Percentiles rank a stretch among this genome's conserved stretches.
These are phyloP conservation scores for Hysterangium stoloniferum DNA, from an alignment of 768 basidiomycete genomes.

Conservation along the genomic window DNA sequence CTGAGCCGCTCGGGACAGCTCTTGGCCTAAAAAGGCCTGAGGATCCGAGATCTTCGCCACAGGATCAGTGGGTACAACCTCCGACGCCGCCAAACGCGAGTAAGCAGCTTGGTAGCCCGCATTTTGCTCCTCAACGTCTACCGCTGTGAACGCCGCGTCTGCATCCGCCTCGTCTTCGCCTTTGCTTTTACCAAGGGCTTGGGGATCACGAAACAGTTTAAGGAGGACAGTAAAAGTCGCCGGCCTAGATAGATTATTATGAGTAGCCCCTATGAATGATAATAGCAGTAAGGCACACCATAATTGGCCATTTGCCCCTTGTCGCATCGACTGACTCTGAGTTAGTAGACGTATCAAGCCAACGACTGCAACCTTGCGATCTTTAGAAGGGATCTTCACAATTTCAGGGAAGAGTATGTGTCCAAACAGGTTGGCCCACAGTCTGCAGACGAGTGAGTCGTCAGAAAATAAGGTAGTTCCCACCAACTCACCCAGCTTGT, in stretches of 20 bases:
- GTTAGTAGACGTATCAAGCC: slow-evolving; percentile 77
- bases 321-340: slow-evolving; percentile 61
- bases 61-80: slow-evolving; percentile 33
- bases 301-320: slow-evolving; percentile 47
- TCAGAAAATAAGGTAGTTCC: background rate
- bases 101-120: slow-evolving; percentile 94
- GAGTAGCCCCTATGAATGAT: background rate
- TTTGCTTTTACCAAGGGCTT: slow-evolving; percentile 41
- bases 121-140: slow-evolving; percentile 86
- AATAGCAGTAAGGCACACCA: slow-evolving; percentile 42
- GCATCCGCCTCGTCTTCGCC: slow-evolving; percentile 34
- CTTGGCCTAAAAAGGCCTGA: background rate
- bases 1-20: background rate
- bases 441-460: slow-evolving; percentile 28
- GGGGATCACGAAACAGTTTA: slow-evolving; percentile 71
- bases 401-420: slow-evolving; percentile 77
- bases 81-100: slow-evolving; percentile 81
- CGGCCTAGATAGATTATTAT: slow-evolving; percentile 45
- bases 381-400: slow-evolving; percentile 71
- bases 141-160: slow-evolving; percentile 54
- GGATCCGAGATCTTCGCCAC: slow-evolving; percentile 1
- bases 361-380: slow-evolving; percentile 77
- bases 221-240: slow-evolving; percentile 58
- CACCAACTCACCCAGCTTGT: slow-evolving; percentile 62
- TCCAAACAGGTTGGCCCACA: slow-evolving; percentile 74